Evolutionary conservation across 306 rosid genomes (phyloP), one percentile per base, ranked within the genome.

Genomic region (Nissolia schottii): DNA sequence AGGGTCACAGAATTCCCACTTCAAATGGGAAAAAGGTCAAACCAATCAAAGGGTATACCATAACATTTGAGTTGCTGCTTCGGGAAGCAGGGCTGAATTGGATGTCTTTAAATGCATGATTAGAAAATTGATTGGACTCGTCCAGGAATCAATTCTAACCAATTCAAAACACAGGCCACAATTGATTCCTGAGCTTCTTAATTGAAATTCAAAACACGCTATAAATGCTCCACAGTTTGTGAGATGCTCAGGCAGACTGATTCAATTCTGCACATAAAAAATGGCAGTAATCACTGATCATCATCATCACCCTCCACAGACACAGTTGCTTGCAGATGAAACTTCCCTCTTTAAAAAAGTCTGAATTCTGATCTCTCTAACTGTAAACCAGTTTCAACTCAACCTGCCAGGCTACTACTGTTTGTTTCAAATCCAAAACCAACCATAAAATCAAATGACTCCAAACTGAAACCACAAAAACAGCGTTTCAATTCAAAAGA

Each of bases 221-320:
- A n/a, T n/a, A n/a, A n/a, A n/a, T n/a, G n/a, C n/a, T n/a, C n/a
- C n/a, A n/a, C n/a, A n/a, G n/a, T n/a, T n/a, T n/a, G n/a, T n/a
- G n/a, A n/a, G n/a, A n/a, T n/a, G n/a, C n/a, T n/a, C n/a, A 68
- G 62, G 62, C 23, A 34, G n/a, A n/a, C 25, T 10, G 75, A 54
- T 54, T 70, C 64, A 64, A 54, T 54, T 70, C 64, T 24, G 64
- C 13, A 37, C 64, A 70, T 56, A 9, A 40, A 71, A 40, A 16
- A 27, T 27, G 67, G 43, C 43, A 71, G 57, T n/a, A 37, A 25
- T 14, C 7, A 23, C 27, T 58, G n/a, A n/a, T n/a, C n/a, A n/a
- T n/a, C n/a, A n/a, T n/a, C n/a, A n/a, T n/a, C n/a, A n/a, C n/a
- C n/a, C n/a, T n/a, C n/a, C n/a, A n/a, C n/a, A n/a, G n/a, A n/a